Evolutionary conservation across 768 basidiomycete genomes (phyloP), one percentile per base, ranked within the genome.

Genomic region (Russula compacta): DNA sequence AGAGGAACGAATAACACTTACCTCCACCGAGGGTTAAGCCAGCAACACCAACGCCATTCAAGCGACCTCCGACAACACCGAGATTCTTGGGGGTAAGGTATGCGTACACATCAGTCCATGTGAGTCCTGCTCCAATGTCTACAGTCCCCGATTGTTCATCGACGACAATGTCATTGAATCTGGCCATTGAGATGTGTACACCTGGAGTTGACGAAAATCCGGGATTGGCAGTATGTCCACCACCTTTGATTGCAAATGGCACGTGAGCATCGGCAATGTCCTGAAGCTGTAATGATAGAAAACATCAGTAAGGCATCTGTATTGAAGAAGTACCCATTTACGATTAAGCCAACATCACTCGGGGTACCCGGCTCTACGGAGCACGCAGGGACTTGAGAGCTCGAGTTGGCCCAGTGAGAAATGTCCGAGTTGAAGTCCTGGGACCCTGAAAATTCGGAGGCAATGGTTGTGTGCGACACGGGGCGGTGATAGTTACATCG

Each of bases 161-260:
- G 32, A 66, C 55, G 21, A 54, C 40, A 29, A 64, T 59, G 0
- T 56, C 43, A 11, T 50, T 64, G 49, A 69, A 67, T 8, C 56
- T 39, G 17, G 60, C 3, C 66, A 69, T 59, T 1, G 66, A 55
- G 15, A 69, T 67, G 7, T 68, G 67, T 32, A 69, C 63, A 32
- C 69, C 68, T 0, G 53, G 29, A 3, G 68, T 69, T 15, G 68
- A 69, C 43, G 66, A 69, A 56, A 69, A 69, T 6, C 64, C 68
- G 10, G 40, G 64, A 24, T 67, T 67, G 7, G 43, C 11, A 1
- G 61, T 10, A 36, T 69, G 68, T 1, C 68, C 68, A 21, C 68
- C 68, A 1, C 66, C 64, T 58, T 69, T 69, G 19, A 69, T 60
- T 50, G 59, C 59, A 9, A 60, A 60, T 1, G 59, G 47, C 15